Evolutionary conservation across 2,329 filamentous ascomycete genomes (phyloP).

Genomic region (Lomentospora prolificans): DNA sequence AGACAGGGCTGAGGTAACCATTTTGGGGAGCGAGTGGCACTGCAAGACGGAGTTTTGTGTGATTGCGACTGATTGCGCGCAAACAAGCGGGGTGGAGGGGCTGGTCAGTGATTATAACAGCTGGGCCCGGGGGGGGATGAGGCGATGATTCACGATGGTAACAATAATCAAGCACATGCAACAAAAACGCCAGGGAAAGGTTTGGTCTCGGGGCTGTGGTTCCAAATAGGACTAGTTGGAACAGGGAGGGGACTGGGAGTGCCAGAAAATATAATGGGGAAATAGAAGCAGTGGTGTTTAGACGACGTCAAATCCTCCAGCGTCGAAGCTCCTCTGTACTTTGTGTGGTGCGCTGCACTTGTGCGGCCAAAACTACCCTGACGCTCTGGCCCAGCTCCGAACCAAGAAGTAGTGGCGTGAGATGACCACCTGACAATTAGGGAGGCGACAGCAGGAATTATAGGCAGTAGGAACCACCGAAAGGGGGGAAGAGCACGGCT

Average conservation of each 20-base stretch:
- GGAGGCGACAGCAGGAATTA: background rate
- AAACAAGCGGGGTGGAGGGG: background rate
- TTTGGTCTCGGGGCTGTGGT: background rate
- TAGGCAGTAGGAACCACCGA: background rate
- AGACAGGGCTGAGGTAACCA: slow-evolving; percentile 3
- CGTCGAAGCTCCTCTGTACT: too few species aligned
- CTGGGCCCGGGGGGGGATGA: background rate
- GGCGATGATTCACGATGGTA: background rate
- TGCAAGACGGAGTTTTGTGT: background rate
- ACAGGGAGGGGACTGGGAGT: background rate
- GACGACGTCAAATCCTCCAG: too few species aligned
- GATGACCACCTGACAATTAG: background rate
- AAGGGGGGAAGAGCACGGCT: background rate
- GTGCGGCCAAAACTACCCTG: too few species aligned
- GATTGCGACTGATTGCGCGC: background rate
- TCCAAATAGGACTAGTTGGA: background rate
- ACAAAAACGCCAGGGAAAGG: background rate
- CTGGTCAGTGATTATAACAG: background rate
- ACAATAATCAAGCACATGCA: background rate
- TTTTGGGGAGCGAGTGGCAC: background rate
- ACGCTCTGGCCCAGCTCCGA: too few species aligned
- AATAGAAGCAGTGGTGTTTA: too few species aligned
- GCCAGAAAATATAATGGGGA: background rate
- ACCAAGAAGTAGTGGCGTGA: slow-evolving; percentile 1
- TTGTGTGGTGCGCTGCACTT: too few species aligned